phyloP scores from a whole-genome alignment of 2,329 filamentous ascomycete genomes.

The Escovopsis sp. region DNA sequence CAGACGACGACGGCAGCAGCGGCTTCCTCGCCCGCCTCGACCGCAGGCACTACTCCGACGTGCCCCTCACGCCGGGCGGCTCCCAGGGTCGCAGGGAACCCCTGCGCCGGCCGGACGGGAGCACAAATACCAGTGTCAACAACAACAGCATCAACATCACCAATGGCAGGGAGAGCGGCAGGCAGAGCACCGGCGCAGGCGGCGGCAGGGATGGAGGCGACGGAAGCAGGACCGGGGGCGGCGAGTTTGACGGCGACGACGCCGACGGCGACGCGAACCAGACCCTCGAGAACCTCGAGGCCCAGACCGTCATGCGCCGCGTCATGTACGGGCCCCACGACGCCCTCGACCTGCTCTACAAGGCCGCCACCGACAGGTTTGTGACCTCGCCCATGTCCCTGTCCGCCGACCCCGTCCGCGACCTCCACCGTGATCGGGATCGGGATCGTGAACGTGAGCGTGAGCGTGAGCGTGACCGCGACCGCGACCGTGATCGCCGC shows the following conservation, averaged over 20 bases:
- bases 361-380: slow-evolving; percentile 57
- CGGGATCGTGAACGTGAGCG: too few relatives aligned
- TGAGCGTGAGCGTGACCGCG: too few relatives aligned
- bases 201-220: slow-evolving; percentile 15
- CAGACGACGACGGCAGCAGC: slow-evolving; percentile 29
- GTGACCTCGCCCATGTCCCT: slow-evolving; percentile 15
- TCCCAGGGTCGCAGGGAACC: slow-evolving; percentile 51
- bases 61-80: slow-evolving; percentile 49
- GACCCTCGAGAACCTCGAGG: slow-evolving; percentile 49
- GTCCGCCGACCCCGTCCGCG: slow-evolving; percentile 5
- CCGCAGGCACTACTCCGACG: slow-evolving; percentile 31
- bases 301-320: slow-evolving; percentile 46
- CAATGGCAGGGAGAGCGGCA: too few relatives aligned
- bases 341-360: slow-evolving; percentile 79
- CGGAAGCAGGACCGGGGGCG: slow-evolving; percentile 15
- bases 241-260: slow-evolving; percentile 21
- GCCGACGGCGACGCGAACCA: slow-evolving; percentile 40
- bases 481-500: too few relatives aligned
- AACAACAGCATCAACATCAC: slow-evolving; percentile 1
- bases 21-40: slow-evolving; percentile 25
- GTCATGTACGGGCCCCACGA: slow-evolving; percentile 87
- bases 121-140: slow-evolving; percentile 15
- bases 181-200: too few relatives aligned
- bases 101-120: slow-evolving; percentile 41
- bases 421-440: too few relatives aligned